Evolutionary conservation across 768 basidiomycete species (phyloP).

Genomic region (Lactarius akahatsu): DNA sequence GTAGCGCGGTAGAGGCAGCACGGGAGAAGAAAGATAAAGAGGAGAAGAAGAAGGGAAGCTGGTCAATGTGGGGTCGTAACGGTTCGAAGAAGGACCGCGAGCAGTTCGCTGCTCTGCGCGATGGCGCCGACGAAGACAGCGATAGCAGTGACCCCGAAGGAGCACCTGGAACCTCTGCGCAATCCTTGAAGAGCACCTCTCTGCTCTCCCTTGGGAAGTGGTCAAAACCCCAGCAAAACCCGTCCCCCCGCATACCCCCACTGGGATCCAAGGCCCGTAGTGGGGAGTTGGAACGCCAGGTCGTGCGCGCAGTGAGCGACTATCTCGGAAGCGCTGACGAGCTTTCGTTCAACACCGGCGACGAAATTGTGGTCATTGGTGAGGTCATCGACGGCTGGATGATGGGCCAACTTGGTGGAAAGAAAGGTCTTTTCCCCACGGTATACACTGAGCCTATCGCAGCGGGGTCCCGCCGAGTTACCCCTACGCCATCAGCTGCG

Average conservation of each 20-base stretch:
- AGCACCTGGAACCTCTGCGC: slow-evolving; percentile 33
- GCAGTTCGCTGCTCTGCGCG: slow-evolving; percentile 57
- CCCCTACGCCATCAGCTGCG: slow-evolving; percentile 33
- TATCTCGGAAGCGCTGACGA: slow-evolving; percentile 78
- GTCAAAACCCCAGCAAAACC: slow-evolving; percentile 20
- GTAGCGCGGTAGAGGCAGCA: slow-evolving; percentile 38
- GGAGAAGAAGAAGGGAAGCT: slow-evolving; percentile 58
- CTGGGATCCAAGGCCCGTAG: slow-evolving; percentile 39
- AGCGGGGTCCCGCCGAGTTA: slow-evolving; percentile 33
- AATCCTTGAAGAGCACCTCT: slow-evolving; percentile 14
- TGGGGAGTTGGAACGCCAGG: slow-evolving; percentile 17
- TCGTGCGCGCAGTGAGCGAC: slow-evolving; percentile 71
- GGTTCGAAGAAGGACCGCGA: slow-evolving; percentile 37
- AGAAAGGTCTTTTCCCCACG: slow-evolving; percentile 78
- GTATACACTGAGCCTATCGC: slow-evolving; percentile 60
- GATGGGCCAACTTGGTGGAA: slow-evolving; percentile 74
- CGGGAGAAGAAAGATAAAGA: slow-evolving; percentile 44
- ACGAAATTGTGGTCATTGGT: slow-evolving; percentile 70
- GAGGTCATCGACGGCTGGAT: slow-evolving; percentile 92
- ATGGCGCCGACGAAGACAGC: slow-evolving; percentile 44
- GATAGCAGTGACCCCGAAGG: slow-evolving; percentile 32
- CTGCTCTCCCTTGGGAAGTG: slow-evolving; percentile 27
- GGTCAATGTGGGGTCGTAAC: slow-evolving; percentile 24
- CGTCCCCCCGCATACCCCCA: slow-evolving; percentile 19
- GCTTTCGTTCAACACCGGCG: slow-evolving; percentile 69